These are phyloP conservation scores for Coemansia sp. DNA, from an alignment of 192 early-diverging fungal genomes.

Conservation along the genomic window DNA sequence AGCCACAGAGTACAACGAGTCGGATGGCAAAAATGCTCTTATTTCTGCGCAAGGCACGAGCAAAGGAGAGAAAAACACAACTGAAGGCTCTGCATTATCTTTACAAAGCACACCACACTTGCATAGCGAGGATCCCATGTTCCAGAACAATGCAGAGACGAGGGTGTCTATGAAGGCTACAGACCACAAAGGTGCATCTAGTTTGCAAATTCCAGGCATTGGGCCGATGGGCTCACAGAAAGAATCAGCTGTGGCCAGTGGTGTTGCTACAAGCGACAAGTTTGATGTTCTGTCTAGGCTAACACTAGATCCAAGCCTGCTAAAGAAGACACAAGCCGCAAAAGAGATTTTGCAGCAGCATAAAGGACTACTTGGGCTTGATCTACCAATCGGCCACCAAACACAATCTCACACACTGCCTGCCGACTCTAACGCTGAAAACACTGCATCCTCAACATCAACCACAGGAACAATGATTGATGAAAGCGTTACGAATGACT, in stretches of 20 bases:
- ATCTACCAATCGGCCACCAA: background rate
- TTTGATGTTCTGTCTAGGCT: slow-evolving; percentile 14
- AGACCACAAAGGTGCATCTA: background rate
- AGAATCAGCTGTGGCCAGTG: background rate
- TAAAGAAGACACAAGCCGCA: slow-evolving; percentile 26
- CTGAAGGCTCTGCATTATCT: background rate
- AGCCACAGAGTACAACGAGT: background rate
- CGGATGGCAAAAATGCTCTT: background rate
- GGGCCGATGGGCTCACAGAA: background rate
- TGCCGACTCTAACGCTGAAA: background rate
- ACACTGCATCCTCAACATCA: background rate
- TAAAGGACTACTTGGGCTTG: slow-evolving; percentile 15
- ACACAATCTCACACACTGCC: background rate
- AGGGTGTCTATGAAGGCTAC: background rate
- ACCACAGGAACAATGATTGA: background rate
- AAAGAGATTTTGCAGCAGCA: slow-evolving; percentile 37
- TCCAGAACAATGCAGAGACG: background rate
- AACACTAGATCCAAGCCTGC: slow-evolving; percentile 22
- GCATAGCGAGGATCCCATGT: background rate
- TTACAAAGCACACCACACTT: background rate
- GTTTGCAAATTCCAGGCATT: background rate
- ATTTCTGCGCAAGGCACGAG: background rate
- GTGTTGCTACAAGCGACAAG: background rate
- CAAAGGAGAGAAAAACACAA: background rate
- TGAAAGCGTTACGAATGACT: background rate